These are phyloP conservation scores for Talaromyces ruber DNA, from an alignment of 495 filamentous ascomycete genomes.

Conservation along the genomic window DNA sequence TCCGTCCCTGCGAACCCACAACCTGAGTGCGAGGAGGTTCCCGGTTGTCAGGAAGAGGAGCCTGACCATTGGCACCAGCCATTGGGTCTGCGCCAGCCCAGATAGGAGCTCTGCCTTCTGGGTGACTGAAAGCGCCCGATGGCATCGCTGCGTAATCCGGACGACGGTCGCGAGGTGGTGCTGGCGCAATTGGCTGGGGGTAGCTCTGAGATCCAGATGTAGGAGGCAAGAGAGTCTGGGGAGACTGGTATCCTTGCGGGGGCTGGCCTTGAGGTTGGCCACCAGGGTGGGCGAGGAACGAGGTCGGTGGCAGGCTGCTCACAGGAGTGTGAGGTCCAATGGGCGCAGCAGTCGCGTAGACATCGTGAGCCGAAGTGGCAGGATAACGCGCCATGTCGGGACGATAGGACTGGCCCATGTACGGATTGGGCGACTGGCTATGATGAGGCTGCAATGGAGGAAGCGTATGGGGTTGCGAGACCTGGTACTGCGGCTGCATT, in stretches of 20 bases:
- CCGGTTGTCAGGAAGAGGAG: slow-evolving; percentile 27
- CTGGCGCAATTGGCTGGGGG: slow-evolving; percentile 64
- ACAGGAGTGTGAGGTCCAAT: slow-evolving; percentile 48
- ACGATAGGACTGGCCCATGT: slow-evolving; percentile 50
- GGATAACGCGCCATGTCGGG: slow-evolving; percentile 57
- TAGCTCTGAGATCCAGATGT: slow-evolving; percentile 56
- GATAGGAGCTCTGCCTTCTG: slow-evolving; percentile 32
- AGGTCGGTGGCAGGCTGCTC: slow-evolving; percentile 48
- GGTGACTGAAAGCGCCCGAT: slow-evolving; percentile 47
- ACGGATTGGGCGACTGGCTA: slow-evolving; percentile 36
- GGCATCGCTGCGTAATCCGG: slow-evolving; percentile 51
- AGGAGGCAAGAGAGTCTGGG: slow-evolving; percentile 57
- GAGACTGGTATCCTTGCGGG: slow-evolving; percentile 49
- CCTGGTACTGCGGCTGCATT: slow-evolving; percentile 50
- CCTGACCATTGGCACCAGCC: slow-evolving; percentile 30
- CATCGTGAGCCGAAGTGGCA: slow-evolving; percentile 53
- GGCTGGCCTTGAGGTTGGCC: slow-evolving; percentile 42
- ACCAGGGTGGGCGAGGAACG: slow-evolving; percentile 41
- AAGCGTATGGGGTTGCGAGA: slow-evolving; percentile 57
- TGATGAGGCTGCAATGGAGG: slow-evolving; percentile 61
- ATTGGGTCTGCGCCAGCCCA: slow-evolving; percentile 30
- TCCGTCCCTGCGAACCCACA: slow-evolving; percentile 82
- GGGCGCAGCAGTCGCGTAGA: slow-evolving; percentile 40
- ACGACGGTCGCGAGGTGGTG: slow-evolving; percentile 51
- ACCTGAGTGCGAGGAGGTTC: slow-evolving; percentile 73